These are phyloP conservation scores for Nadsonia starkeyi-henricii DNA, from an alignment of 1,139 yeast genomes.

Conservation along the genomic window DNA sequence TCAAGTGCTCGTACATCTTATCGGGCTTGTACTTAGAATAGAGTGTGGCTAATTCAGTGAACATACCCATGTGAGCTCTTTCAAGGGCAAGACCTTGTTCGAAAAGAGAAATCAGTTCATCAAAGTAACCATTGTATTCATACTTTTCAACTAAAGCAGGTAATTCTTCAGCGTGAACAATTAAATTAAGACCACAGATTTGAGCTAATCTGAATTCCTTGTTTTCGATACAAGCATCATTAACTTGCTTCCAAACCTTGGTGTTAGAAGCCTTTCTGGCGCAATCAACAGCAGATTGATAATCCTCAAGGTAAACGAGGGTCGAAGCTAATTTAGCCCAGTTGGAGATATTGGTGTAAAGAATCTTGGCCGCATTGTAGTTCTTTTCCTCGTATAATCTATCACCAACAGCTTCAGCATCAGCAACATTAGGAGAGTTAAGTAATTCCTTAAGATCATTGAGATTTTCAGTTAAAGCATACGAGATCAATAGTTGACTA, in stretches of 20 bases:
- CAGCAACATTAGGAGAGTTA: slow-evolving; percentile 83
- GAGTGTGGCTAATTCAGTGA: slow-evolving; percentile 84
- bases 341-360: slow-evolving; percentile 76
- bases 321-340: slow-evolving; percentile 94
- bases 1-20: slow-evolving; percentile 90
- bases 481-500: slow-evolving; percentile 78
- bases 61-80: slow-evolving; percentile 99
- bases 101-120: slow-evolving; percentile 77
- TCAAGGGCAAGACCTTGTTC: slow-evolving; percentile 94
- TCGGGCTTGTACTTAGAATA: slow-evolving; percentile 86
- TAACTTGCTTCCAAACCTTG: slow-evolving; percentile 94
- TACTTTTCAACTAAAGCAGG: slow-evolving; percentile 80
- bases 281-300: slow-evolving; percentile 95
- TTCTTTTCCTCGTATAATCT: slow-evolving; percentile 67
- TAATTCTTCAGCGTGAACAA: slow-evolving; percentile 94
- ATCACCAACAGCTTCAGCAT: slow-evolving; percentile 85
- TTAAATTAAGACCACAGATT: slow-evolving; percentile 94
- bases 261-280: slow-evolving; percentile 96
- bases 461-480: slow-evolving; percentile 65
- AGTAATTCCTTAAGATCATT: slow-evolving; percentile 76
- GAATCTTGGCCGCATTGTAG: slow-evolving; percentile 84
- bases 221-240: slow-evolving; percentile 90
- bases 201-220: slow-evolving; percentile 94
- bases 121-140: slow-evolving; percentile 83
- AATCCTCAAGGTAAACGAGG: slow-evolving; percentile 78